Conservation (phyloP, 2,329 filamentous ascomycete species). For the Berkeleyomyces rouxiae region DNA sequence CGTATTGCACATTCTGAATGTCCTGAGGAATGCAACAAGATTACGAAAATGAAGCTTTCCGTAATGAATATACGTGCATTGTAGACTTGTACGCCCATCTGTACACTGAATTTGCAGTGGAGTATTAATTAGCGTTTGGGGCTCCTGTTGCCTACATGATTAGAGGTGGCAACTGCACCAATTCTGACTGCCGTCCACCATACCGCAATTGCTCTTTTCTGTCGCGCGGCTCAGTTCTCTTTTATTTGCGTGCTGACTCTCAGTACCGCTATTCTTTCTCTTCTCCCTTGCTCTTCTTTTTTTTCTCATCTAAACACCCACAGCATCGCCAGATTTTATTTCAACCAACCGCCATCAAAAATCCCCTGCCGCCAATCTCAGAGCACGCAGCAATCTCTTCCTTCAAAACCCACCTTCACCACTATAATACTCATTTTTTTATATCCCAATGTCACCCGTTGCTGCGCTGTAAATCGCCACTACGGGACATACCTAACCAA, state of each 20-base stretch:
- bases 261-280: background rate
- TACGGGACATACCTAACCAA: conserved; percentile 45
- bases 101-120: too few species aligned
- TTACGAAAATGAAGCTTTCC: background rate
- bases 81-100: too few species aligned
- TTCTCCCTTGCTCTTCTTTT: conserved; percentile 8
- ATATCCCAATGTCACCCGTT: conserved; percentile 18
- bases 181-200: too few species aligned
- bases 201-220: background rate
- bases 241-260: background rate
- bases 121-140: too few species aligned
- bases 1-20: background rate
- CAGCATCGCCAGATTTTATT: conserved; percentile 18
- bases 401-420: conserved; percentile 52
- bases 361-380: background rate
- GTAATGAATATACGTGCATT: background rate
- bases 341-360: conserved; percentile 21
- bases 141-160: too few species aligned
- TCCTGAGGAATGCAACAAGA: too few species aligned
- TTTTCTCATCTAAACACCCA: conserved; percentile 12
- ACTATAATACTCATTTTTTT: conserved; percentile 50
- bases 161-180: too few species aligned
- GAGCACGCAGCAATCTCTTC: conserved; percentile 6
- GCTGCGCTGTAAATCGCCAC: conserved; percentile 85
- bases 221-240: background rate